Base-by-base conservation (phyloP, 371 early-diverging fungal genomes). In the Lichtheimia corymbifera region DNA sequence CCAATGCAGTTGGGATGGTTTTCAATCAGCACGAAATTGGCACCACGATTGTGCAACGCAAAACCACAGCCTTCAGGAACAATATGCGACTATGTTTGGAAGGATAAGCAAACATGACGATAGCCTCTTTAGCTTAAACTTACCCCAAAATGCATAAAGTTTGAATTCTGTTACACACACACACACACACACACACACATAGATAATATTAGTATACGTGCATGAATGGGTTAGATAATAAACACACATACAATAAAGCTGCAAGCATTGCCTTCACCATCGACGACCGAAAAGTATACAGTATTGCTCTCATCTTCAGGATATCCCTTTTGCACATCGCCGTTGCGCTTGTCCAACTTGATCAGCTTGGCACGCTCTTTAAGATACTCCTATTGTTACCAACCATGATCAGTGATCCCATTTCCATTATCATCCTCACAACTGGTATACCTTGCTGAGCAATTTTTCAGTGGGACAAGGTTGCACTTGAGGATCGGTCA, bases 211-310 rank as follows among this genome's bases (percentile, higher is more conserved):
- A 35, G 9, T 35, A 6, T 35, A 35, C 35, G 1, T 35, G 35
- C 35, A 5, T 7, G 28, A 28, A 35, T 11, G 1, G 1, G 6
- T 35, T 11, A 11, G 9, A 9, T 15, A n/a, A 25, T 54, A 0
- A n/a, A 47, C 11, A 14, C 7, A 40, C 68, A 70, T 79, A 81
- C 87, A 64, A 92, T 90, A 65, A 92, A 92, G 67, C 88, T 88
- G 73, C 93, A 93, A 4, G 92, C 93, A 63, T 93, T 93, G 54
- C 93, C 94, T 59, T 90, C 83, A 49, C 70, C 73, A 70, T 94
- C 94, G 0, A 89, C 88, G 1, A 90, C 88, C 2, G 88, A 82
- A 57, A 93, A 87, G 69, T 91, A 90, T 2, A 92, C 92, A 1
- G 94, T 92, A 64, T 91, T 89, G 14, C 85, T 76, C 0, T 67